phyloP scores from a whole-genome alignment of 163 green algal species.

The Prototheca cutis region DNA sequence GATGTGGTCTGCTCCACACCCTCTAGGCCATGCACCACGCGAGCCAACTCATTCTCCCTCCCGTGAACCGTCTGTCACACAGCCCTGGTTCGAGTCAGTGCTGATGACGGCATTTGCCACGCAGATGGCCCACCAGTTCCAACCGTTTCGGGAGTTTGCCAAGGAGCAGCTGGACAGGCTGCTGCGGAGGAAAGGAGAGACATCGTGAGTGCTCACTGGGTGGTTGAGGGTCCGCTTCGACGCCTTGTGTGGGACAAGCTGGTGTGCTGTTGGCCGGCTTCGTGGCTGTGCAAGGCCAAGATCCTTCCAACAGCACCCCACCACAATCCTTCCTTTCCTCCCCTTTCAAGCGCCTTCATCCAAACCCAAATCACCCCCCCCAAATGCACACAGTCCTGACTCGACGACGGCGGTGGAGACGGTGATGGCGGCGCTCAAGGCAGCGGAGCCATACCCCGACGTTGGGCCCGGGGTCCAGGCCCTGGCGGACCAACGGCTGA shows the following conservation, averaged over 20 bases:
- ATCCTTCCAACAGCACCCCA: too few species aligned
- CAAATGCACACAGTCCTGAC: constrained; percentile 1
- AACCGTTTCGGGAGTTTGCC: constrained; percentile 5
- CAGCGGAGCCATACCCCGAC: constrained; percentile 7
- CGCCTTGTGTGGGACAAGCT: too few species aligned
- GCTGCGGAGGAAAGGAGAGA: neutral
- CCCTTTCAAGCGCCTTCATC: too few species aligned
- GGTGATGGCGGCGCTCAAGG: constrained; percentile 7
- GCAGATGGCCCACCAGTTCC: constrained; percentile 9
- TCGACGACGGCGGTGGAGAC: neutral
- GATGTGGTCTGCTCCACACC: too few species aligned
- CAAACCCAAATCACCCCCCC: too few species aligned
- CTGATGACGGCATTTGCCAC: constrained; percentile 16
- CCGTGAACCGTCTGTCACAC: too few species aligned
- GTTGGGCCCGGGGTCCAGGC: neutral
- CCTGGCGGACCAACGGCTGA: constrained; percentile 2
- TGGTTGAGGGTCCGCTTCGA: neutral
- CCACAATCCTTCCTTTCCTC: too few species aligned
- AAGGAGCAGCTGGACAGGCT: constrained; percentile 6
- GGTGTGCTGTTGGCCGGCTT: too few species aligned
- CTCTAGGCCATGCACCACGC: too few species aligned
- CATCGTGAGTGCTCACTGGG: neutral
- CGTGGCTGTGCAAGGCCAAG: too few species aligned
- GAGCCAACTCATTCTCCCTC: too few species aligned
- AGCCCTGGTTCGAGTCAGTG: constrained; percentile 9